Conservation (phyloP, 208 protist genomes). For the Naegleria gruberi region DNA sequence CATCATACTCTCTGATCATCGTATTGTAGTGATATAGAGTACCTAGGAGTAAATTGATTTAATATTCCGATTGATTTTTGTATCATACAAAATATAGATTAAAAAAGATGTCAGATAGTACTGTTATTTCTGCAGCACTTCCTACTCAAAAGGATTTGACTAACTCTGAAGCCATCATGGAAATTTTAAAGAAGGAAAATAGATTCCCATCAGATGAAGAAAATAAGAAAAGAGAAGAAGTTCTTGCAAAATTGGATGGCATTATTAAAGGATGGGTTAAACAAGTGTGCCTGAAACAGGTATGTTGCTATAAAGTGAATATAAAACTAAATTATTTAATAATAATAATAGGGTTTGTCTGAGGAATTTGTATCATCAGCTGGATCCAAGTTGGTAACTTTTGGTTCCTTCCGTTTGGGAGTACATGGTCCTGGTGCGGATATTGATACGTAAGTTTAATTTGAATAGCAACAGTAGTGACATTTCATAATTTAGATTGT, state of each 20-base stretch:
- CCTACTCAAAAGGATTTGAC: background rate
- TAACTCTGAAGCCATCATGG: background rate
- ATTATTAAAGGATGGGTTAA: background rate
- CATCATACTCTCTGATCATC: too few species aligned
- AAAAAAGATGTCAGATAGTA: too few species aligned
- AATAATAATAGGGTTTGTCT: conserved; percentile 60
- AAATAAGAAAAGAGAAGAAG: background rate
- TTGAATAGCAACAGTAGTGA: background rate
- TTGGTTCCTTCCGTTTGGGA: conserved; percentile 95
- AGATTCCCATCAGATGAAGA: background rate
- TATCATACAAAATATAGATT: too few species aligned
- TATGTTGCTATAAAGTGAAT: background rate
- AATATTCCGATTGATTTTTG: too few species aligned
- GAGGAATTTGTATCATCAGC: conserved; percentile 66
- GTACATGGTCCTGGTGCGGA: conserved; percentile 87
- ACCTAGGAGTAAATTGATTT: too few species aligned
- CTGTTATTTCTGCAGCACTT: background rate
- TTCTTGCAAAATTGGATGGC: background rate
- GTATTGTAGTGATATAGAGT: too few species aligned
- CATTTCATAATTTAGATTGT: conserved; percentile 29
- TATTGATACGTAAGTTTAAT: conserved; percentile 81
- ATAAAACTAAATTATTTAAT: background rate
- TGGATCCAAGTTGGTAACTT: conserved; percentile 89
- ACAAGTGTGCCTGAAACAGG: conserved; percentile 54
- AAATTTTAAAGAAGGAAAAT: conserved; percentile 5